A percentile compares a stretch with the other conserved stretches of the same genome.
Conservation (phyloP, 371 early-diverging fungal genomes). For the Choanephora cucurbitarum region DNA sequence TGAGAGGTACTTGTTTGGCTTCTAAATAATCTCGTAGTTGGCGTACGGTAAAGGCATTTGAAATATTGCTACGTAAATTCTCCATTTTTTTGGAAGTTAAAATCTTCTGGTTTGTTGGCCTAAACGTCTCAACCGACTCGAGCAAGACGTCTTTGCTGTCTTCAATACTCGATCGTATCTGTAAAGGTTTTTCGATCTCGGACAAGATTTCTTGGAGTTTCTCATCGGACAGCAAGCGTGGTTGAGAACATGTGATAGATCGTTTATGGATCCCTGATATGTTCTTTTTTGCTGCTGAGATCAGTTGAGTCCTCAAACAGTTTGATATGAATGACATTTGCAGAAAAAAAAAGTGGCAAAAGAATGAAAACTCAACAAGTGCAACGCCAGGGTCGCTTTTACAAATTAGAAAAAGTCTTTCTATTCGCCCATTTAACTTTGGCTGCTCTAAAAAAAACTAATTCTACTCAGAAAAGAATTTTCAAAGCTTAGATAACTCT, state of each 20-base stretch:
- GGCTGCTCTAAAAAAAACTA: no score
- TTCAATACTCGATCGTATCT: neutral
- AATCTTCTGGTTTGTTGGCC: neutral
- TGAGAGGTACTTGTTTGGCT: slow-evolving; percentile 3
- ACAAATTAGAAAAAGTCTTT: no score
- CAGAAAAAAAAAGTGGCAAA: no score
- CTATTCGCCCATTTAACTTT: no score
- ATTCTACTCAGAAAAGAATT: no score
- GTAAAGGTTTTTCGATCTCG: slow-evolving; percentile 7
- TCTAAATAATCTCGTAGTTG: slow-evolving; percentile 5
- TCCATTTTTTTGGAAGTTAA: neutral
- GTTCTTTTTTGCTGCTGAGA: slow-evolving; percentile 1
- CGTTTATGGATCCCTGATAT: neutral
- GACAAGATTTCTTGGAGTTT: slow-evolving; percentile 5
- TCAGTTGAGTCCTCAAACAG: no score
- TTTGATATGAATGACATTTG: no score
- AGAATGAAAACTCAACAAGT: no score
- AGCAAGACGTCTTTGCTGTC: neutral
- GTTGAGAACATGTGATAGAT: neutral
- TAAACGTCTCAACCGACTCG: neutral
- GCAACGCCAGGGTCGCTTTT: no score
- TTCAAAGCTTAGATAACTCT: no score
- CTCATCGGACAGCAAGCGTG: slow-evolving; percentile 5
- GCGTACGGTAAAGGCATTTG: neutral
- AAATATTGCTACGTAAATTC: neutral